A percentile compares a stretch with the other conserved stretches of the same genome.
These are phyloP conservation scores for Rostrohypoxylon terebratum DNA, from an alignment of 495 filamentous ascomycete genomes.

Conservation along the genomic window DNA sequence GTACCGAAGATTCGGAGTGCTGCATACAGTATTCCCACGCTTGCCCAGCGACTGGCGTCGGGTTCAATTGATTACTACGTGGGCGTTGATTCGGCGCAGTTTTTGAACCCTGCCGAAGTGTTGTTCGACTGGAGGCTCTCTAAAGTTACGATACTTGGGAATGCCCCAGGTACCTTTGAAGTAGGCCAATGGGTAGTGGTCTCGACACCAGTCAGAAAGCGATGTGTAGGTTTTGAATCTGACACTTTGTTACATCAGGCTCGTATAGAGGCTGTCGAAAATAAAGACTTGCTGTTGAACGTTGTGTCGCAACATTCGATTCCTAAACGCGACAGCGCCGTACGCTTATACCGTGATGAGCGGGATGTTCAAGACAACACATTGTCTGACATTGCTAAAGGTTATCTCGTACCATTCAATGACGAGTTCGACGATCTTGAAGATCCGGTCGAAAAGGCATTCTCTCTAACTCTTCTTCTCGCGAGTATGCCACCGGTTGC, in stretches of 20 bases:
- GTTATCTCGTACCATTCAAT: constrained; percentile 48
- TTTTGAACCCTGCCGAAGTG: constrained; percentile 33
- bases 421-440: constrained; percentile 51
- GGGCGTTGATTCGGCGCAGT: background rate
- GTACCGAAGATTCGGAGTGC: constrained; percentile 63
- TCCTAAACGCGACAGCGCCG: background rate
- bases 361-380: background rate
- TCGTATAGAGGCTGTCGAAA: constrained; percentile 19
- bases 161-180: background rate
- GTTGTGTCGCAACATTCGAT: constrained; percentile 34
- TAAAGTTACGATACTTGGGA: background rate
- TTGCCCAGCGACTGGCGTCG: too few relatives aligned
- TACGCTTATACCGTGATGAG: background rate
- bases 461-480: constrained; percentile 69
- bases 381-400: constrained; percentile 22
- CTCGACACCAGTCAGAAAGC: background rate
- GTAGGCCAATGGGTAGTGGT: constrained; percentile 44
- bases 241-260: constrained; percentile 36
- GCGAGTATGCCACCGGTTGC: constrained; percentile 74
- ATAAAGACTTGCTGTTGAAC: constrained; percentile 6
- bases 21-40: background rate
- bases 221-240: background rate
- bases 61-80: background rate
- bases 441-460: constrained; percentile 59
- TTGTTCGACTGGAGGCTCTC: constrained; percentile 18